Evolutionary conservation across 352 stramenopile species (phyloP).

Genomic region (Pythium periplocum): DNA sequence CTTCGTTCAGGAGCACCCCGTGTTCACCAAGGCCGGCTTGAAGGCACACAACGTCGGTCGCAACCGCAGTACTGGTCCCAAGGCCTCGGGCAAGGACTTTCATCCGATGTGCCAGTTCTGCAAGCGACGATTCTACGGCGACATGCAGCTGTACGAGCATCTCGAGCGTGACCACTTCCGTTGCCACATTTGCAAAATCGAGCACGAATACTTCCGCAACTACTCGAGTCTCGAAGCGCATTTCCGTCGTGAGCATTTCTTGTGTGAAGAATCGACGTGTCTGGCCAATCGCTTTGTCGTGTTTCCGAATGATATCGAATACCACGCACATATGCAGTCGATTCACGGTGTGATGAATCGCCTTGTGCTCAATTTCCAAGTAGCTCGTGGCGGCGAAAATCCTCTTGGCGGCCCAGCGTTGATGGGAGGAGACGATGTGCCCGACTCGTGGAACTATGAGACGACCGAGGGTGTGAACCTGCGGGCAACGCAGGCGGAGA

Average conservation of each 20-base stretch:
- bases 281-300: conserved; percentile 84
- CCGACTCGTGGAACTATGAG: conserved; percentile 61
- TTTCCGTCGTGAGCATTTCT: conserved; percentile 75
- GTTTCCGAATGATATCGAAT: conserved; percentile 84
- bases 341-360: conserved; percentile 71
- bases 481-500: conserved; percentile 26
- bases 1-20: conserved; percentile 76
- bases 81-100: conserved; percentile 66
- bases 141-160: conserved; percentile 82
- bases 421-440: conserved; percentile 27
- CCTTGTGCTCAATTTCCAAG: conserved; percentile 71
- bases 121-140: conserved; percentile 80
- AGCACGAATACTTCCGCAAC: conserved; percentile 88
- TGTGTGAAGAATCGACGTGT: conserved; percentile 78
- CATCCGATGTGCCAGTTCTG: conserved; percentile 90
- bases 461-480: conserved; percentile 20
- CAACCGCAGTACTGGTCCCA: conserved; percentile 32
- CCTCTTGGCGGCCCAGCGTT: conserved; percentile 30
- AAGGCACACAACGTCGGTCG: conserved; percentile 61
- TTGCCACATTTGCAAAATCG: conserved; percentile 85
- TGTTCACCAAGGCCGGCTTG: conserved; percentile 68
- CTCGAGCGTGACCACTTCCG: conserved; percentile 88
- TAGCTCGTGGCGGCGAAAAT: conserved; percentile 51
- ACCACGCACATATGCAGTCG: conserved; percentile 79
- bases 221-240: conserved; percentile 86